A percentile compares a stretch with the other conserved stretches of the same genome.
Evolutionary conservation across 2,329 filamentous ascomycete genomes (phyloP).

Genomic region (Chaetomiaceae sp.): DNA sequence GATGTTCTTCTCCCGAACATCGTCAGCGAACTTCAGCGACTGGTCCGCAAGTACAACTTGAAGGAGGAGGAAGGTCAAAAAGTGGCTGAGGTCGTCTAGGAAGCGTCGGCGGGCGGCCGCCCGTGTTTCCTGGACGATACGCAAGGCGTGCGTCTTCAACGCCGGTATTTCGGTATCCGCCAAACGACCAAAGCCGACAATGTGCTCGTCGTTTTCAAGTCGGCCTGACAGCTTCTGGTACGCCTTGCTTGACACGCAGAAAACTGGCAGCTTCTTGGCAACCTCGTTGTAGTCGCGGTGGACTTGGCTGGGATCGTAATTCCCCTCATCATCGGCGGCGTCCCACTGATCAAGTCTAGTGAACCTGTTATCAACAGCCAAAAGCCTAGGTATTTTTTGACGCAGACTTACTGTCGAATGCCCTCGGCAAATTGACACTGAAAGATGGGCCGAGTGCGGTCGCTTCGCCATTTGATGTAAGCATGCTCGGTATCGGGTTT

Average conservation of each 20-base stretch:
- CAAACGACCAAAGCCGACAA: conserved; percentile 41
- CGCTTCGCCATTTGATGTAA: conserved; percentile 51
- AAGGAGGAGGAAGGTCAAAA: conserved; percentile 44
- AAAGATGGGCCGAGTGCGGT: conserved; percentile 49
- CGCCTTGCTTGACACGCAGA: conserved; percentile 42
- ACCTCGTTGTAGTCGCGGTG: conserved; percentile 51
- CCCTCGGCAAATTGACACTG: conserved; percentile 53
- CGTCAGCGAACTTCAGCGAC: not conserved
- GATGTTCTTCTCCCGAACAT: no score
- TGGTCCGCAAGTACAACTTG: conserved; percentile 2
- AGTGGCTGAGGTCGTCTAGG: conserved; percentile 42
- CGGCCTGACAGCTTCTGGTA: conserved; percentile 28
- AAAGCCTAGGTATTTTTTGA: not conserved
- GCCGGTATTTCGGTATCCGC: conserved; percentile 54
- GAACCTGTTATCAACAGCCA: not conserved
- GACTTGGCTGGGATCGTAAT: conserved; percentile 46
- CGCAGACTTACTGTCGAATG: conserved; percentile 42
- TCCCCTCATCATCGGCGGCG: conserved; percentile 42
- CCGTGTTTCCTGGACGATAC: conserved; percentile 37
- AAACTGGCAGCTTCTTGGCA: conserved; percentile 50
- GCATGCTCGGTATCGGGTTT: conserved; percentile 23
- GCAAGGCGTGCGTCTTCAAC: conserved; percentile 51
- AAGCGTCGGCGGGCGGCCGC: conserved; percentile 41
- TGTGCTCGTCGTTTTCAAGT: conserved; percentile 44
- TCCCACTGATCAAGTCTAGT: conserved; percentile 46